Evolutionary conservation across 345 rosid genomes (phyloP), one percentile per base, ranked within the genome.

Genomic region (Nasturtium officinale): DNA sequence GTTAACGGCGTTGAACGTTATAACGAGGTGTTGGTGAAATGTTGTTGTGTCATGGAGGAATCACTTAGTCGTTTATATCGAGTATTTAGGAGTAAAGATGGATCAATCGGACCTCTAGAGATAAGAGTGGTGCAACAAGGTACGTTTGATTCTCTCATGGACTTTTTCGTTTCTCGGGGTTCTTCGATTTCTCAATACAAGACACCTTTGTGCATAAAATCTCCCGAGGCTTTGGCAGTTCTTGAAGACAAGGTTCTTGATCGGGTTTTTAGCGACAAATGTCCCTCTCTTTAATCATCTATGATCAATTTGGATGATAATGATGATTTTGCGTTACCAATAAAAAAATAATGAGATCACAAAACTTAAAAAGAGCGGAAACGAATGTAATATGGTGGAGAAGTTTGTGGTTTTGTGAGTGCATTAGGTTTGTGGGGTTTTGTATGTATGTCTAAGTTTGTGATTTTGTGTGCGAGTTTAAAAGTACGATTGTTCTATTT

Each of bases 181-280:
- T 82, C 83, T 25, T 86, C 92, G 0, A 74, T 80, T 15, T 78
- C 75, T 71, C 96, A 89, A 56, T 89, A 89, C 83, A 89, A 87
- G 77, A 82, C 87, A 13, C 90, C 92, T 0, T 68, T 87, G 47
- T 87, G 87, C 73, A 85, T 87, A 65, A 81, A 80, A 28, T 83
- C 88, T 7, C 54, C 25, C 2, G 53, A 47, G 23, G 25, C 53
- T 10, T 47, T 47, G 6, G 53, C 25, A 47, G 25, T 47, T 47
- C 53, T 47, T 47, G 53, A 47, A 47, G 11, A 17, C 5, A 47
- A 18, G 11, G 52, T 47, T 47, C 25, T 47, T 17, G 52, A 3
- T 47, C 23, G 52, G 2, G 15, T 40, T 13, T 40, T 40, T 12
- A 40, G 45, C 16, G 43, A 38, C 43, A 38, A 38, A 38, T 38